A percentile compares a stretch with the other conserved stretches of the same genome.
phyloP scores from a whole-genome alignment of 805 yeast species.

The Aciculoconidium aculeatum region DNA sequence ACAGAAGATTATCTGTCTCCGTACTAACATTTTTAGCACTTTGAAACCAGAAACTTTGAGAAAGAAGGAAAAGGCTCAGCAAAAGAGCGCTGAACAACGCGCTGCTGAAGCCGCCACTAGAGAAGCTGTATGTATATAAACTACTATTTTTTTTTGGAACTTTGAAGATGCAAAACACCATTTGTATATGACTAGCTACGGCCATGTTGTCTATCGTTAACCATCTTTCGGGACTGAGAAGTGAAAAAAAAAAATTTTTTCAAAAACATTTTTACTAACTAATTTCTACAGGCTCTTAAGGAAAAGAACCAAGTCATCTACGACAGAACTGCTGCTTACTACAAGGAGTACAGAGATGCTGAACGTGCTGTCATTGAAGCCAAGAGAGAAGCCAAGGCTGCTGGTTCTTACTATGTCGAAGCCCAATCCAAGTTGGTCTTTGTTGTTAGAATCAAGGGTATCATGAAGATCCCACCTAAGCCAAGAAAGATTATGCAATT shows the following conservation, averaged over 20 bases:
- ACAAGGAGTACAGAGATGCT: constrained; percentile 87
- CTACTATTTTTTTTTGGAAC: background rate
- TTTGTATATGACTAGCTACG: constrained; percentile 56
- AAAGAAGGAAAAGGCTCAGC: constrained; percentile 76
- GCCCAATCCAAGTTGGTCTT: constrained; percentile 93
- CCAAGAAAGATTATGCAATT: constrained; percentile 98
- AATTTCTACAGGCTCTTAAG: constrained; percentile 36
- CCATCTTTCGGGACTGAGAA: constrained; percentile 85
- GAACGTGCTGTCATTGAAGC: constrained; percentile 84
- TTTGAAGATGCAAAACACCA: constrained; percentile 50
- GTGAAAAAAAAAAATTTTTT: constrained; percentile 11
- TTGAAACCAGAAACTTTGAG: constrained; percentile 79
- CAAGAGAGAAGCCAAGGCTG: constrained; percentile 90
- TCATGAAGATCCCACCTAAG: constrained; percentile 97
- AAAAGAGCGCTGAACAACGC: constrained; percentile 70
- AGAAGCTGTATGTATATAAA: constrained; percentile 66
- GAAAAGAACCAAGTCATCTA: constrained; percentile 65
- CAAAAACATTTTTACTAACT: too few relatives aligned
- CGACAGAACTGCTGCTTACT: constrained; percentile 96
- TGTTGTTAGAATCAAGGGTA: constrained; percentile 99
- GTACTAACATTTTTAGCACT: constrained; percentile 32
- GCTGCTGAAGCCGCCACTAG: constrained; percentile 77
- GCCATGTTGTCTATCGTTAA: constrained; percentile 71
- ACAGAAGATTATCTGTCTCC: too few relatives aligned
- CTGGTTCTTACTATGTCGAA: constrained; percentile 90